Conservation (phyloP, 2,329 filamentous ascomycete genomes). For the Ceratocystis ficicola region DNA sequence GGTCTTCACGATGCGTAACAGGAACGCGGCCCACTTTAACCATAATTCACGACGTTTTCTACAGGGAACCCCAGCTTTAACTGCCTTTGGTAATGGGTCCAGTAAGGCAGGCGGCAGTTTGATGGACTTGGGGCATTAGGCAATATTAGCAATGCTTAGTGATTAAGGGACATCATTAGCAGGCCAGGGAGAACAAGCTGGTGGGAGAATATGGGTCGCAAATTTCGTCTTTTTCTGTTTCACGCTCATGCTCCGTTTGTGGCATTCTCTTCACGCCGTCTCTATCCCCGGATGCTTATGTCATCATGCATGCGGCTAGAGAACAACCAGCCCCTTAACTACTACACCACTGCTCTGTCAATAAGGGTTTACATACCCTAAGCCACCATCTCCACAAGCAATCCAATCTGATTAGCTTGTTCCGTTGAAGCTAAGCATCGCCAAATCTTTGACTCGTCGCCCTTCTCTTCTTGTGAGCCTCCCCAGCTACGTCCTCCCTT, state of each 20-base stretch:
- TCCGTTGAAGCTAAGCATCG: background rate
- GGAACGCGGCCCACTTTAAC: background rate
- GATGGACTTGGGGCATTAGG: background rate
- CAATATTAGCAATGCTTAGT: background rate
- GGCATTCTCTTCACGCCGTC: background rate
- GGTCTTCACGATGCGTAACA: slow-evolving; percentile 3
- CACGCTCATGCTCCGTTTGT: background rate
- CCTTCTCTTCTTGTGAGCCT: background rate
- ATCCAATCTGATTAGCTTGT: background rate
- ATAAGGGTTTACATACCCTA: background rate
- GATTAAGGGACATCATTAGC: background rate
- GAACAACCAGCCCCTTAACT: too few relatives aligned
- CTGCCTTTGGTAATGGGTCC: background rate
- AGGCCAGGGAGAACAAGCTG: background rate
- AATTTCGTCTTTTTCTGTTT: background rate
- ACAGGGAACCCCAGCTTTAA: slow-evolving; percentile 4
- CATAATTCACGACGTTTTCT: slow-evolving; percentile 1
- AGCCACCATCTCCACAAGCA: background rate
- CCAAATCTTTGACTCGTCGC: background rate
- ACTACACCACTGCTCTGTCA: too few relatives aligned
- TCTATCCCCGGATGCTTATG: background rate
- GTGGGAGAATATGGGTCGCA: background rate
- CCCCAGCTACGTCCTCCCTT: too few relatives aligned
- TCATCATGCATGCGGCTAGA: background rate
- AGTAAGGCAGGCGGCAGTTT: background rate